phyloP scores from a whole-genome alignment of 352 stramenopile genomes.

The Phytophthora podocarpi region DNA sequence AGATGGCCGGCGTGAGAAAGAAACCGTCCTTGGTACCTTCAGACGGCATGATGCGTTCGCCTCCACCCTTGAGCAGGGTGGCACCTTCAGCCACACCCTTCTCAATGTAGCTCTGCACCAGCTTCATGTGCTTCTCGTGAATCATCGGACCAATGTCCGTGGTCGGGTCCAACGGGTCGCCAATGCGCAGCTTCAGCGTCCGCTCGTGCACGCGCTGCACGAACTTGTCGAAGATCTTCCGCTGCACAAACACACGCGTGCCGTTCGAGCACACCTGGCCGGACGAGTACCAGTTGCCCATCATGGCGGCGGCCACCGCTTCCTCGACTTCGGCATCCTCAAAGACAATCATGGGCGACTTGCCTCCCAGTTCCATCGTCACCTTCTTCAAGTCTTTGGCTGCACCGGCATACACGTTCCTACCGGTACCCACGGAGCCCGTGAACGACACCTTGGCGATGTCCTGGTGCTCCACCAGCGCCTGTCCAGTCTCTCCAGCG shows the following conservation, averaged over 20 bases:
- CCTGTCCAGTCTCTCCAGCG: slow-evolving; percentile 57
- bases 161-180: slow-evolving; percentile 77
- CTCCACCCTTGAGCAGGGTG: slow-evolving; percentile 63
- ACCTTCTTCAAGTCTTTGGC: slow-evolving; percentile 85
- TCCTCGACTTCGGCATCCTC: slow-evolving; percentile 84
- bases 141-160: slow-evolving; percentile 92
- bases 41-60: slow-evolving; percentile 54
- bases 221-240: slow-evolving; percentile 82
- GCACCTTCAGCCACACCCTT: slow-evolving; percentile 62
- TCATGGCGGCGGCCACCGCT: slow-evolving; percentile 80
- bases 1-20: slow-evolving; percentile 92
- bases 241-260: slow-evolving; percentile 90
- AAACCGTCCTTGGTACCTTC: slow-evolving; percentile 66
- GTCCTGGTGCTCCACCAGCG: slow-evolving; percentile 54
- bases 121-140: slow-evolving; percentile 74
- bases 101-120: slow-evolving; percentile 76
- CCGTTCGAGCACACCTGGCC: slow-evolving; percentile 92
- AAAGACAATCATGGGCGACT: slow-evolving; percentile 90
- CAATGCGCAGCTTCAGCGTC: slow-evolving; percentile 75
- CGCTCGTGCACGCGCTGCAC: slow-evolving; percentile 80
- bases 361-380: slow-evolving; percentile 91
- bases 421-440: slow-evolving; percentile 75
- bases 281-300: slow-evolving; percentile 89
- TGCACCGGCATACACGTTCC: slow-evolving; percentile 69
- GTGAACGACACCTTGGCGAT: slow-evolving; percentile 90